Conservation (phyloP, 2,329 filamentous ascomycete genomes). For the Thermomyces lanuginosus region DNA sequence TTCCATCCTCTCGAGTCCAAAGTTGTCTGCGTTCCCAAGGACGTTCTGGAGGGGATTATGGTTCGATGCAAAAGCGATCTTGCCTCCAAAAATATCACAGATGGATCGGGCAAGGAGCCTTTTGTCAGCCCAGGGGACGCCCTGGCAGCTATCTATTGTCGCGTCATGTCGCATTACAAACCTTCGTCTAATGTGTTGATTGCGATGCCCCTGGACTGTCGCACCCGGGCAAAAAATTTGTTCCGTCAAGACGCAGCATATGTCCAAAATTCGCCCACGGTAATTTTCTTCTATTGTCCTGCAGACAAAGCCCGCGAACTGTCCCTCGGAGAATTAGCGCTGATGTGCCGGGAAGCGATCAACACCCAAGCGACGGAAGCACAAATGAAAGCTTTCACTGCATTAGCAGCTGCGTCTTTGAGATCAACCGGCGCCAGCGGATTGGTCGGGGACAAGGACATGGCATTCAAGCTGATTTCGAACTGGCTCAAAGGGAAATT, state of each 20-base stretch:
- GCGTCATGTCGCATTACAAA: conserved; percentile 2
- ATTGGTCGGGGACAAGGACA: conserved; percentile 2
- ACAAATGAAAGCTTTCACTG: conserved; percentile 1
- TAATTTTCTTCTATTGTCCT: background rate
- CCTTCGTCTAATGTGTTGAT: too few relatives aligned
- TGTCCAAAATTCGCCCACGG: conserved; percentile 1
- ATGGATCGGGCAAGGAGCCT: too few relatives aligned
- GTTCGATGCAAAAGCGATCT: background rate
- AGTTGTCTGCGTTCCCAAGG: conserved; percentile 1
- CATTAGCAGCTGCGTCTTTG: background rate
- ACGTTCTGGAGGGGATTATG: conserved; percentile 1
- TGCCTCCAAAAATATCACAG: background rate
- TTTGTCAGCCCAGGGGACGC: conserved; percentile 2
- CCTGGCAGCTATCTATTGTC: background rate
- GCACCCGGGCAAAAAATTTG: conserved; percentile 1
- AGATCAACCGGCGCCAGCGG: background rate
- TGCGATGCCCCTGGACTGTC: background rate
- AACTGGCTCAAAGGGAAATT: conserved; percentile 2
- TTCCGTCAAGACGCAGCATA: background rate
- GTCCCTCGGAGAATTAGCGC: conserved; percentile 1
- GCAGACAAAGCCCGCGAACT: background rate
- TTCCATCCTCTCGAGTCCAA: background rate
- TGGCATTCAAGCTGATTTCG: conserved; percentile 1
- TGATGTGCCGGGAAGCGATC: conserved; percentile 1
- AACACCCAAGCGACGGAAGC: conserved; percentile 1